Evolutionary conservation across 371 early-diverging fungal genomes (phyloP).

Genomic region (Apophysomyces sp.): DNA sequence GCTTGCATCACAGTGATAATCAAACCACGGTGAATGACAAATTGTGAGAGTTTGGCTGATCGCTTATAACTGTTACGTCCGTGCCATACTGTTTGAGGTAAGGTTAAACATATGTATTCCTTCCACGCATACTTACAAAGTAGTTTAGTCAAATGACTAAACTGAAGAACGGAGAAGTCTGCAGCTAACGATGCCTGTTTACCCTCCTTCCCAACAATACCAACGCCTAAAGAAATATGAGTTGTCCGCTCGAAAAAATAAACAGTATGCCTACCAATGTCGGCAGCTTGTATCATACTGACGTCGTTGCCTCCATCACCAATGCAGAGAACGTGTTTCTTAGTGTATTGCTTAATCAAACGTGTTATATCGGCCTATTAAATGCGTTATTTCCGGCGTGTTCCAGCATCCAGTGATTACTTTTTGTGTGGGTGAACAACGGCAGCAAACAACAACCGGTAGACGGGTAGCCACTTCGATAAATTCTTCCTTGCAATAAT

Average conservation of each 20-base stretch:
- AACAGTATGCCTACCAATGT: constrained; percentile 71
- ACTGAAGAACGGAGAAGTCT: constrained; percentile 95
- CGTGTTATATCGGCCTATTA: constrained; percentile 87
- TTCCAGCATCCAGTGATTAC: constrained; percentile 12
- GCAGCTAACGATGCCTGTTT: constrained; percentile 97
- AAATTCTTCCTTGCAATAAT: constrained; percentile 79
- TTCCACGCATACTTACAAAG: constrained; percentile 47
- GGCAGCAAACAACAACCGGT: constrained; percentile 95
- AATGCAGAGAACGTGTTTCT: constrained; percentile 86
- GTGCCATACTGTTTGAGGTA: constrained; percentile 78
- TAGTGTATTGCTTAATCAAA: constrained; percentile 77
- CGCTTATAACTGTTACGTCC: constrained; percentile 97
- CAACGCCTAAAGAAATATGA: constrained; percentile 56
- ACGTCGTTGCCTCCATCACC: constrained; percentile 99
- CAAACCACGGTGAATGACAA: constrained; percentile 99
- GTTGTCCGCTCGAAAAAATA: neutral
- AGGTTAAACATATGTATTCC: neutral
- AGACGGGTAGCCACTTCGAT: constrained; percentile 77
- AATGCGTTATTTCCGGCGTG: neutral
- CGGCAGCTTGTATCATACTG: constrained; percentile 98
- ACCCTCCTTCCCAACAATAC: constrained; percentile 99
- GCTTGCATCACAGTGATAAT: constrained; percentile 99
- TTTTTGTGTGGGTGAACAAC: constrained; percentile 99
- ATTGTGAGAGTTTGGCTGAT: constrained; percentile 95
- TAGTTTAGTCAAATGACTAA: constrained; percentile 84